A percentile compares a stretch with the other conserved stretches of the same genome.
Evolutionary conservation across 2,329 filamentous ascomycete genomes (phyloP).

Genomic region (Sphaerulina musiva): DNA sequence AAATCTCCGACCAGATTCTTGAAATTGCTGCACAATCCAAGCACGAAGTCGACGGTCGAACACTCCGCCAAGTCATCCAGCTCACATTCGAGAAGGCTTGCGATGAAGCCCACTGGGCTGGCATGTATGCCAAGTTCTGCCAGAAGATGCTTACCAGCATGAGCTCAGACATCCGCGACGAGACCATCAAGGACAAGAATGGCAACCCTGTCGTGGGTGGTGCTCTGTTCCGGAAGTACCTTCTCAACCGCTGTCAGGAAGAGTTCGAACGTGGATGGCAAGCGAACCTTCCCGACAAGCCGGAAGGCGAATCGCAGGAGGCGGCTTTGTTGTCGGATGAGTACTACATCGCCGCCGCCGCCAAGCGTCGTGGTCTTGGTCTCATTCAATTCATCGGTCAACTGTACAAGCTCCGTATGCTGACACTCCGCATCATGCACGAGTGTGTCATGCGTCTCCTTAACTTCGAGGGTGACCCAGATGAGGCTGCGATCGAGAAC

Average conservation of each 20-base stretch:
- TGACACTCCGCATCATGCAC: constrained; percentile 99
- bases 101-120: constrained; percentile 96
- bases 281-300: constrained; percentile 70
- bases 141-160: constrained; percentile 94
- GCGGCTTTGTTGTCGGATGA: constrained; percentile 85
- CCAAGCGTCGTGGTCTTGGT: constrained; percentile 94
- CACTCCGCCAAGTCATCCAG: constrained; percentile 94
- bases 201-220: constrained; percentile 86
- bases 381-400: constrained; percentile 99
- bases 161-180: constrained; percentile 90
- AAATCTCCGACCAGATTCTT: constrained; percentile 87
- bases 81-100: constrained; percentile 99
- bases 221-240: constrained; percentile 93
- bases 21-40: constrained; percentile 90
- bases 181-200: constrained; percentile 85
- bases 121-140: constrained; percentile 98
- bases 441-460: constrained; percentile 96
- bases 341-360: constrained; percentile 88
- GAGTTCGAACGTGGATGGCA: constrained; percentile 99
- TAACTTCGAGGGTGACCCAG: constrained; percentile 86
- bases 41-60: constrained; percentile 88
- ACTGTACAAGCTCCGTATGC: constrained; percentile 96
- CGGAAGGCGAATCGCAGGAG: constrained; percentile 66
- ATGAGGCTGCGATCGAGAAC: constrained; percentile 94
- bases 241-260: constrained; percentile 96